These are phyloP conservation scores for Wolfiporia cocos DNA, from an alignment of 1,284 basidiomycete species.

Conservation along the genomic window DNA sequence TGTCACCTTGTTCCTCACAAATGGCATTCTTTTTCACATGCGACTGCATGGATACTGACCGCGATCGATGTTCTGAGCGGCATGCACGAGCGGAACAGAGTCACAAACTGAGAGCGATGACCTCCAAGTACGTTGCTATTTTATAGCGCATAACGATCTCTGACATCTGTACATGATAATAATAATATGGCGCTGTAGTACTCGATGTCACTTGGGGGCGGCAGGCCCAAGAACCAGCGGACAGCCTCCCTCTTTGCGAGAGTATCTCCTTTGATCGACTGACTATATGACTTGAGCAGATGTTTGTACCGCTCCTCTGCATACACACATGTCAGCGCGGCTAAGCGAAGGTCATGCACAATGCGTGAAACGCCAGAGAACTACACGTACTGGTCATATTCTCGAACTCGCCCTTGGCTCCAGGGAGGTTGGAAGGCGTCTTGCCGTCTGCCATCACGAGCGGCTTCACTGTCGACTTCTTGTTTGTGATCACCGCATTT, in stretches of 20 bases:
- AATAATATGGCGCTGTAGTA: too few species aligned
- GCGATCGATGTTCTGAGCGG: too few species aligned
- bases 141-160: too few species aligned
- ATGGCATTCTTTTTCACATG: too few species aligned
- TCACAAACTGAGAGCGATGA: too few species aligned
- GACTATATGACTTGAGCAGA: conserved; percentile 28
- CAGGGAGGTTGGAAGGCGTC: conserved; percentile 29
- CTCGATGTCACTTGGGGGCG: conserved; percentile 16
- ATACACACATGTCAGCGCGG: background rate
- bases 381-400: conserved; percentile 33
- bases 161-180: too few species aligned
- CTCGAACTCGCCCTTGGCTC: conserved; percentile 35
- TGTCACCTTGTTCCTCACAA: too few species aligned
- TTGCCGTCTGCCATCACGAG: conserved; percentile 29
- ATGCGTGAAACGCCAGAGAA: background rate
- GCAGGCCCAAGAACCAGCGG: conserved; percentile 31
- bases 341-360: background rate
- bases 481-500: conserved; percentile 27
- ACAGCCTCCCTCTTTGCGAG: conserved; percentile 30
- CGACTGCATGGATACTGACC: too few species aligned
- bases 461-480: conserved; percentile 27
- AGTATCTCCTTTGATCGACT: conserved; percentile 30
- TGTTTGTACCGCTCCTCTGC: conserved; percentile 35
- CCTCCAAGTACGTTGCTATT: too few species aligned
- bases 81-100: too few species aligned